A percentile compares a stretch with the other conserved stretches of the same genome.
phyloP scores from a whole-genome alignment of 179 eudicot genomes.

The Patellifolia procumbens region DNA sequence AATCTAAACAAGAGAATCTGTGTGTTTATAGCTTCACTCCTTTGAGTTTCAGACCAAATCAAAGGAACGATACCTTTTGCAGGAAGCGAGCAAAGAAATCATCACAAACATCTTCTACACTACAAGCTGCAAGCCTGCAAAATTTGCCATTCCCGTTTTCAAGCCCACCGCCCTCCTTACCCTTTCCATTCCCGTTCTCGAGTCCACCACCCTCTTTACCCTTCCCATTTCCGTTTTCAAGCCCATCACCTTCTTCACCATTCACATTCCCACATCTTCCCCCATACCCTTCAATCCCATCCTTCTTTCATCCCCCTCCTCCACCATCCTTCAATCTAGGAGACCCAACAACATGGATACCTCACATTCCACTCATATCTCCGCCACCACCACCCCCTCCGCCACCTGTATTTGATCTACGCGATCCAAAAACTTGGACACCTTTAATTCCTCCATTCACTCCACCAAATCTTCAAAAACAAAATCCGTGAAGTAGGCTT shows the following conservation, averaged over 20 bases:
- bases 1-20: conserved; percentile 46
- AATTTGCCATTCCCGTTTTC: conserved; percentile 30
- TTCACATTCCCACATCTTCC: conserved; percentile 32
- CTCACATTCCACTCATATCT: conserved; percentile 32
- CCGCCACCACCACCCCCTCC: conserved; percentile 31
- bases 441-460: conserved; percentile 25
- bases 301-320: conserved; percentile 26
- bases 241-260: conserved; percentile 29
- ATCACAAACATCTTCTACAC: conserved; percentile 2
- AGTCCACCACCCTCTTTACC: conserved; percentile 31
- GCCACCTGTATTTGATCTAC: conserved; percentile 29
- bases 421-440: conserved; percentile 37
- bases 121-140: conserved; percentile 23
- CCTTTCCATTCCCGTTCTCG: conserved; percentile 32
- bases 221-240: conserved; percentile 29
- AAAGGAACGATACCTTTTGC: conserved; percentile 49
- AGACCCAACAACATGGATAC: conserved; percentile 55
- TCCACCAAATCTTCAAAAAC: conserved; percentile 22
- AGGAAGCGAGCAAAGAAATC: conserved; percentile 14
- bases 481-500: conserved; percentile 26
- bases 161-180: conserved; percentile 28
- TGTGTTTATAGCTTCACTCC: conserved; percentile 61
- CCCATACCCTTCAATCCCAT: conserved; percentile 19
- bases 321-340: conserved; percentile 43
- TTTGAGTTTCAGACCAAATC: conserved; percentile 60